Percentiles rank a stretch among this genome's conserved stretches.
Evolutionary conservation across 768 basidiomycete species (phyloP).

Genomic region (Rhizopogon salebrosus): DNA sequence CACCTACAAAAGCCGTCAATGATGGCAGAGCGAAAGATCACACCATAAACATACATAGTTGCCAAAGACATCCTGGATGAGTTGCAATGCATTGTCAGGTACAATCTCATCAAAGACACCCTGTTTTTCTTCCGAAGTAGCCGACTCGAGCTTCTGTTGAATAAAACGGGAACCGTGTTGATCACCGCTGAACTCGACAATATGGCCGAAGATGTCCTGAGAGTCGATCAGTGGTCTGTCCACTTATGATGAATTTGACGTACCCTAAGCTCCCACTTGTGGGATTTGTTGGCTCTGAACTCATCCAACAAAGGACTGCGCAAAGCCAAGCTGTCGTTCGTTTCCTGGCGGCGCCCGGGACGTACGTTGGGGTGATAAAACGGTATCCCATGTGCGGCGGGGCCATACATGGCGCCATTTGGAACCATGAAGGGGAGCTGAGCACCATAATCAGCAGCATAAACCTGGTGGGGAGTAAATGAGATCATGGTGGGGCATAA

Average conservation of each 20-base stretch:
- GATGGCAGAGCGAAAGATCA: not conserved
- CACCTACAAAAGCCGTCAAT: slow-evolving; percentile 46
- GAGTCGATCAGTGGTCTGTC: slow-evolving; percentile 1
- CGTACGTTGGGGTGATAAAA: slow-evolving; percentile 37
- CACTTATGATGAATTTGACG: slow-evolving; percentile 14
- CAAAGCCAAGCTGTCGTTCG: slow-evolving; percentile 32
- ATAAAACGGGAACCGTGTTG: slow-evolving; percentile 99
- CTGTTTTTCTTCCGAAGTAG: slow-evolving; percentile 75
- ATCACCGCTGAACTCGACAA: slow-evolving; percentile 91
- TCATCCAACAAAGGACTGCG: slow-evolving; percentile 79
- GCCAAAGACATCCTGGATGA: slow-evolving; percentile 92
- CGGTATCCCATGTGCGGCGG: slow-evolving; percentile 28
- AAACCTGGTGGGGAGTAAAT: slow-evolving; percentile 33
- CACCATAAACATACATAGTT: slow-evolving; percentile 68
- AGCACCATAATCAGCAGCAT: slow-evolving; percentile 43
- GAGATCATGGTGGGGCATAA: slow-evolving; percentile 39
- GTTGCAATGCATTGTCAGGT: slow-evolving; percentile 63
- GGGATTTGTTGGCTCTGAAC: slow-evolving; percentile 73
- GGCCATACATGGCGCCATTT: slow-evolving; percentile 42
- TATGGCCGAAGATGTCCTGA: slow-evolving; percentile 80
- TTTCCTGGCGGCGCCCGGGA: slow-evolving; percentile 41
- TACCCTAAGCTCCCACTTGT: slow-evolving; percentile 80
- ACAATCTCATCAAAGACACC: slow-evolving; percentile 84
- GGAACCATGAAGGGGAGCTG: slow-evolving; percentile 42
- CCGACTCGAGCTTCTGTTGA: slow-evolving; percentile 77